Conservation (phyloP, 495 filamentous ascomycete species). For the Barbatosphaeria neglecta region DNA sequence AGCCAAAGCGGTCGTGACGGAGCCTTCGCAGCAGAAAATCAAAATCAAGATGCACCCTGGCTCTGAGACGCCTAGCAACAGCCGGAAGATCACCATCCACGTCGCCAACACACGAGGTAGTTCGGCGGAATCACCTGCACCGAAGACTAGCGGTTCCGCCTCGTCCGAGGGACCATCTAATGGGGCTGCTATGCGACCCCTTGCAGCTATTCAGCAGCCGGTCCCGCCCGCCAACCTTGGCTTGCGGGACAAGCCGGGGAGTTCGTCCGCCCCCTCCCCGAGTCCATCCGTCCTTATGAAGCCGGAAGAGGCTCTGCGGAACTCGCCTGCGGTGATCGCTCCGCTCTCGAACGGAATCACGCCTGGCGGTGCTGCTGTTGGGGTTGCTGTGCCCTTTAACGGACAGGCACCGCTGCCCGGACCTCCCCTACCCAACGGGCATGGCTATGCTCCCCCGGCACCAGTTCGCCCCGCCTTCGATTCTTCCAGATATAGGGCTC, state of each 20-base stretch:
- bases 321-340: constrained; percentile 20
- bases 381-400: not conserved
- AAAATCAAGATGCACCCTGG: constrained; percentile 68
- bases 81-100: constrained; percentile 45
- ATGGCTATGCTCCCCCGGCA: not conserved
- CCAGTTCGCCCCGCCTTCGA: constrained; percentile 3
- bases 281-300: constrained; percentile 34
- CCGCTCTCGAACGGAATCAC: constrained; percentile 23
- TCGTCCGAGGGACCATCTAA: constrained; percentile 15
- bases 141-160: constrained; percentile 26
- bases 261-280: constrained; percentile 35
- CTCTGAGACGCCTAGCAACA: constrained; percentile 11
- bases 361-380: constrained; percentile 5
- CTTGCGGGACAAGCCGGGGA: constrained; percentile 30
- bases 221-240: constrained; percentile 13
- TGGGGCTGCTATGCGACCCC: constrained; percentile 12
- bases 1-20: constrained; percentile 52
- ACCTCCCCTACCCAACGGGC: not conserved
- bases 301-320: constrained; percentile 26
- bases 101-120: constrained; percentile 38
- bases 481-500: not conserved
- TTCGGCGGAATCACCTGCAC: constrained; percentile 43
- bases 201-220: constrained; percentile 8
- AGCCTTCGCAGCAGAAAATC: constrained; percentile 61
- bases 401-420: constrained; percentile 1